Base-by-base conservation (phyloP, 1,284 basidiomycete genomes). In the Pyrrhoderma lamaoense region DNA sequence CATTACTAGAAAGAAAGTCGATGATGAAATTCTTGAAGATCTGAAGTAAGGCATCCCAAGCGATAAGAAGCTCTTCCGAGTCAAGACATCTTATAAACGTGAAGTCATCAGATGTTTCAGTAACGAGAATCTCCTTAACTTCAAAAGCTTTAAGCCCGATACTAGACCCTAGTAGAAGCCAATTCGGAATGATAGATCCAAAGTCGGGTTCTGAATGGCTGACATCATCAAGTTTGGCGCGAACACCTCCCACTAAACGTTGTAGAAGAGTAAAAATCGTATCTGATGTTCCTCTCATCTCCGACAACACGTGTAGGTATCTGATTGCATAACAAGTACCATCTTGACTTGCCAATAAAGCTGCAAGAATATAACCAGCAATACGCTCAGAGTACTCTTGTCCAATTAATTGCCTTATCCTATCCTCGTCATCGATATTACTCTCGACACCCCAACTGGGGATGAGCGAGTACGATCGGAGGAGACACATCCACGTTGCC, bases 401-500 rank as follows among this genome's bases (percentile, higher is more conserved):
- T 3, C 45, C 21, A 13, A 54, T 34, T 2, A 51, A 8, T 14
- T 39, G 21, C n/a, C 45, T 46, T 1, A 45, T 36, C 14, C 48
- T 36, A 7, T 54, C 42, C 16, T 38, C 43, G 19, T 49, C 16
- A 11, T 23, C 42, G 7, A 8, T 19, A 11, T 50, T 21, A 27
- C n/a, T 47, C n/a, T 34, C 19, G 9, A 46, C 25, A 36, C 31
- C 43, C 53, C 47, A 50, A 19, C 16, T n/a, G 14, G 43, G 7
- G 21, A 54, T 21, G 19, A 44, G 36, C 0, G 48, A 19, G 38
- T 46, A 50, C 8, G 53, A 19, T 19, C 53, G 47, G 8, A 51
- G 44, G 21, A 54, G 43, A 25, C 53, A 54, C n/a, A 34, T 45
- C 53, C 53, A 54, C 4, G 47, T 36, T 22, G 53, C 47, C 7